A percentile compares a stretch with the other conserved stretches of the same genome.
These are phyloP conservation scores for Metschnikowia lachancei DNA, from an alignment of 805 yeast species.

Conservation along the genomic window DNA sequence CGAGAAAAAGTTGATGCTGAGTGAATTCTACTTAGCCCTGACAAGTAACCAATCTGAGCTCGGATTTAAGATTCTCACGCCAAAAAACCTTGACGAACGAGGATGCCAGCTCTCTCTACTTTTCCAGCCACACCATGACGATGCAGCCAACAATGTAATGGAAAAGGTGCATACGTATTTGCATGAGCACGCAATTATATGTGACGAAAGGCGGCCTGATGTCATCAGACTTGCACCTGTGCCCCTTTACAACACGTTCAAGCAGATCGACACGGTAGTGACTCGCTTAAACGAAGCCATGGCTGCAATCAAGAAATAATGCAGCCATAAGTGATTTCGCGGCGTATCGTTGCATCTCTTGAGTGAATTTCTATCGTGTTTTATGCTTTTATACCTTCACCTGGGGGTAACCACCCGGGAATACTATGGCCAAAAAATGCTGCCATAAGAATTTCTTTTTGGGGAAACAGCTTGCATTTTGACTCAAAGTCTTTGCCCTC, in stretches of 20 bases:
- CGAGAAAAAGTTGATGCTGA: constrained; percentile 43
- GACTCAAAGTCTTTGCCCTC: too few relatives aligned
- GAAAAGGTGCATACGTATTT: constrained; percentile 51
- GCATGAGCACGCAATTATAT: constrained; percentile 60
- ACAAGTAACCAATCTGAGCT: constrained; percentile 20
- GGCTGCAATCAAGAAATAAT: constrained; percentile 9
- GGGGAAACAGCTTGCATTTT: too few relatives aligned
- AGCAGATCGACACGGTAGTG: constrained; percentile 54
- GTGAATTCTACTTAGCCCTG: constrained; percentile 45
- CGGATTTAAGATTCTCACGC: constrained; percentile 73
- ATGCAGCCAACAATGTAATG: constrained; percentile 52
- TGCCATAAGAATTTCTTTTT: too few relatives aligned
- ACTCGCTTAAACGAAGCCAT: constrained; percentile 43
- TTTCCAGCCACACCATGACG: constrained; percentile 47
- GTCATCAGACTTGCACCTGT: constrained; percentile 89
- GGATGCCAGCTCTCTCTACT: constrained; percentile 84
- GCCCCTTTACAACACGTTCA: constrained; percentile 77
- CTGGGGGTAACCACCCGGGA: too few relatives aligned
- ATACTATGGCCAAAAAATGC: too few relatives aligned
- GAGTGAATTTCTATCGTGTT: too few relatives aligned
- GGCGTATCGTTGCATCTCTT: too few relatives aligned
- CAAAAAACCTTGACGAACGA: constrained; percentile 49
- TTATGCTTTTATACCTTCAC: too few relatives aligned
- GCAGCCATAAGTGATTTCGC: too few relatives aligned
- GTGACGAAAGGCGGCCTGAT: constrained; percentile 87